These are phyloP conservation scores for Camelina laxa DNA, from an alignment of 345 rosid species.

Conservation along the genomic window DNA sequence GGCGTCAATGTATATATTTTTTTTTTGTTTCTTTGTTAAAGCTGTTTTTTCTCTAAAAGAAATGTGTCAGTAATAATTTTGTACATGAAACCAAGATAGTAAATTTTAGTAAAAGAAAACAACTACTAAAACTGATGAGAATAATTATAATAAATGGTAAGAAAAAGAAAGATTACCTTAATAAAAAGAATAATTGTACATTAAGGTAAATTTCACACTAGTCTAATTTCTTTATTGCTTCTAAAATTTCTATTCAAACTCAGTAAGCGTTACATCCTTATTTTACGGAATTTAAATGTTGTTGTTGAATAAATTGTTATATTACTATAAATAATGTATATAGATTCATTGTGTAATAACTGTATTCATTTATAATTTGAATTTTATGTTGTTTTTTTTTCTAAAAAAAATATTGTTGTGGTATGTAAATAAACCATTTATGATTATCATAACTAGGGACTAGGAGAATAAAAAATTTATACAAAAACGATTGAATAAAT, in stretches of 20 bases:
- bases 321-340: neutral
- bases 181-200: neutral
- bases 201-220: neutral
- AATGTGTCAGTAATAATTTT: slow-evolving; percentile 25
- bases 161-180: neutral
- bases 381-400: neutral
- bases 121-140: neutral
- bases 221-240: neutral
- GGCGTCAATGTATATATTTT: neutral
- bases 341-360: neutral
- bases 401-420: neutral
- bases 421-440: neutral
- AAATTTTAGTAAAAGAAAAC: neutral
- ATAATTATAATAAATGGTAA: neutral
- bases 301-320: neutral
- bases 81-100: neutral
- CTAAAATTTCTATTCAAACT: neutral
- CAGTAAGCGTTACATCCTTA: neutral
- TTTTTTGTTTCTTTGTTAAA: neutral
- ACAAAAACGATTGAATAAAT: neutral
- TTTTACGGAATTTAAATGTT: neutral
- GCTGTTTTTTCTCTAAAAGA: neutral
- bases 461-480: too few relatives aligned
- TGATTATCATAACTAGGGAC: neutral
- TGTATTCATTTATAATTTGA: neutral